Conservation (phyloP, 2,329 filamentous ascomycete species). For the Colletotrichum filicis region DNA sequence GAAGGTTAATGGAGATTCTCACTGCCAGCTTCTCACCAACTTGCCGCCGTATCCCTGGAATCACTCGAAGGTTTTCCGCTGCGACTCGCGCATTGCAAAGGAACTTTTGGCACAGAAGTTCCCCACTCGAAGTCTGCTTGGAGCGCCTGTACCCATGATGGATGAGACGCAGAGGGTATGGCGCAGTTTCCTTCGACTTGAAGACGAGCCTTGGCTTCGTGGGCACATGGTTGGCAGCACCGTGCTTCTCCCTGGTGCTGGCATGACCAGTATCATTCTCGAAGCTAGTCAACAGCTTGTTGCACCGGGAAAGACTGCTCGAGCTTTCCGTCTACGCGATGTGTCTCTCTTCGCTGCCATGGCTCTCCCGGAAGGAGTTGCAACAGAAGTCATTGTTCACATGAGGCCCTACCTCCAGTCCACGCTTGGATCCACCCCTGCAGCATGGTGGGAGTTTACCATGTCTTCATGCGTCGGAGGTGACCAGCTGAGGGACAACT, state of each 20-base stretch:
- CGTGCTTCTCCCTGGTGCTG: conserved; percentile 43
- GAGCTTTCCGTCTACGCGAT: conserved; percentile 32
- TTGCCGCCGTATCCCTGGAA: conserved; percentile 36
- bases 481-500: neutral
- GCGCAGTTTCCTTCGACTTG: conserved; percentile 37
- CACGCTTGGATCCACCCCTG: neutral
- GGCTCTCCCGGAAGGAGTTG: conserved; percentile 22
- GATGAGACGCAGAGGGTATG: conserved; percentile 27
- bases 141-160: conserved; percentile 31
- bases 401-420: conserved; percentile 10
- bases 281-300: conserved; percentile 41
- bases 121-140: conserved; percentile 25
- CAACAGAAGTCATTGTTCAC: conserved; percentile 31
- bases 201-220: conserved; percentile 45
- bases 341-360: conserved; percentile 30
- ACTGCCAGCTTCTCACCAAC: conserved; percentile 4
- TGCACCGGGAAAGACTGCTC: neutral
- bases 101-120: conserved; percentile 9
- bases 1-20: neutral
- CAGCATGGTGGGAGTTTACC: conserved; percentile 10
- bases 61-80: conserved; percentile 4
- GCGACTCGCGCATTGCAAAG: neutral
- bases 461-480: conserved; percentile 2
- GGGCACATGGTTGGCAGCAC: conserved; percentile 43
- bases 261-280: conserved; percentile 44